These are phyloP conservation scores for Tympanopsis confertula DNA, from an alignment of 2,329 filamentous ascomycete species.

Conservation along the genomic window DNA sequence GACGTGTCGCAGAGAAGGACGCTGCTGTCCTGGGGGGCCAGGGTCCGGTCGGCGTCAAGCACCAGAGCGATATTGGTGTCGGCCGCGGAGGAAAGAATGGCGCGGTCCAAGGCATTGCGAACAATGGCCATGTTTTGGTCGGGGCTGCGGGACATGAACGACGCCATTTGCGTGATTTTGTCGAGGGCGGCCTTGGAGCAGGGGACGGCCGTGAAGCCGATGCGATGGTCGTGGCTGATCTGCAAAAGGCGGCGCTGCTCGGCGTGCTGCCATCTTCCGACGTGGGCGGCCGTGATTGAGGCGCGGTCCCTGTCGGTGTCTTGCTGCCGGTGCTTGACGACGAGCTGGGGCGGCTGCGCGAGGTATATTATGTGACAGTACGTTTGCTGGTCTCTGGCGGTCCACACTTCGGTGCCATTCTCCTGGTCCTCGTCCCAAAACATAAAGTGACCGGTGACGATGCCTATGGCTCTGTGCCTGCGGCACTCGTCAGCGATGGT, in stretches of 20 bases:
- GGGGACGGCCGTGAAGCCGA: slow-evolving; percentile 28
- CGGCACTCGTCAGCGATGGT: slow-evolving; percentile 24
- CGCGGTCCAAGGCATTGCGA: slow-evolving; percentile 18
- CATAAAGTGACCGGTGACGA: slow-evolving; percentile 44
- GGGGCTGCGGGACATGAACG: slow-evolving; percentile 22
- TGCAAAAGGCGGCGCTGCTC: slow-evolving; percentile 29
- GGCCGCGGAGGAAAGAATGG: slow-evolving; percentile 10
- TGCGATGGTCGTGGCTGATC: slow-evolving; percentile 29
- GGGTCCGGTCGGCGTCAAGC: slow-evolving; percentile 45
- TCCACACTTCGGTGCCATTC: slow-evolving; percentile 22
- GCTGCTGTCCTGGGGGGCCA: slow-evolving; percentile 36
- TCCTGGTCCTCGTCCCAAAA: slow-evolving; percentile 32
- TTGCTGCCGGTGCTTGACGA: slow-evolving; percentile 21
- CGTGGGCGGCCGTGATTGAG: slow-evolving; percentile 16
- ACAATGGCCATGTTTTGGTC: slow-evolving; percentile 23
- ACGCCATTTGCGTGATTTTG: slow-evolving; percentile 14
- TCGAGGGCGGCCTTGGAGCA: slow-evolving; percentile 2
- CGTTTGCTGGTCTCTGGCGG: slow-evolving; percentile 25
- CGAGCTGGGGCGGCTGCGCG: slow-evolving; percentile 19
- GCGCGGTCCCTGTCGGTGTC: slow-evolving; percentile 25
- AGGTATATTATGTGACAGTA: slow-evolving; percentile 52
- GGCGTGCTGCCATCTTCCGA: slow-evolving; percentile 31
- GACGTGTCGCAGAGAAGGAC: slow-evolving; percentile 21
- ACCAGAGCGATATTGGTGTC: slow-evolving; percentile 32
- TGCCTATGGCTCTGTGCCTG: slow-evolving; percentile 17